Evolutionary conservation across 2,329 filamentous ascomycete species (phyloP), one percentile per base, ranked within the genome.

Genomic region (Bipolaris bicolor): DNA sequence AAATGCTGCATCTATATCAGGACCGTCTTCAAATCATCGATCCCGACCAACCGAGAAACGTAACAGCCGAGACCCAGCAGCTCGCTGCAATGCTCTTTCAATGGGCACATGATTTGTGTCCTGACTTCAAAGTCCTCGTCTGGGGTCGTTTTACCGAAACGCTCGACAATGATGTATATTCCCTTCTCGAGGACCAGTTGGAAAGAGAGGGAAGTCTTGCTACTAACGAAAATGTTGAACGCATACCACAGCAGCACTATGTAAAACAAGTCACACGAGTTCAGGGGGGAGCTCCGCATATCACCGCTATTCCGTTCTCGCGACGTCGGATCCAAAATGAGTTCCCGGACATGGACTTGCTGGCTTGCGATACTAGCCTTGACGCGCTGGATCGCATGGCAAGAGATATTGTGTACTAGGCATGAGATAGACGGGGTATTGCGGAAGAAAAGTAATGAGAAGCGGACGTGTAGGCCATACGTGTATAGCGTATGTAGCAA

Each of bases 1-100:
- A 34, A 11, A 45, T 57, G 11, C 20, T 61, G 5, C 59, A 59
- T 3, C 45, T 57, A 26, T 51, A 59, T 3, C 40, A 57, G 34
- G 22, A 51, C 5, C 24, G 29, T 18, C 11, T 36, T 13, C 43
- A 26, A 1, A 10, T 3, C 2, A 16, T 46, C n/a, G 26, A 37
- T 26, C 16, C n/a, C 11, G 37, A 31, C 29, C 29, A 13, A 31
- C 29, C 29, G 10, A 31, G 29, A 31, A 31, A 13, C 4, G 29
- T 31, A 31, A 10, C 29, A 31, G 29, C 29, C 29, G 29, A 53
- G 13, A 33, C 52, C 5, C 31, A 45, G 7, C 33, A 11, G 16
- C 50, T 59, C 18, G 52, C 49, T 3, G 50, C 24, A 20, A n/a
- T 6, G 3, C 49, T 56, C n/a, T 61, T 59, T 11, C 40, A 51